Conservation (phyloP, 495 filamentous ascomycete genomes). For the Podospora sp. region DNA sequence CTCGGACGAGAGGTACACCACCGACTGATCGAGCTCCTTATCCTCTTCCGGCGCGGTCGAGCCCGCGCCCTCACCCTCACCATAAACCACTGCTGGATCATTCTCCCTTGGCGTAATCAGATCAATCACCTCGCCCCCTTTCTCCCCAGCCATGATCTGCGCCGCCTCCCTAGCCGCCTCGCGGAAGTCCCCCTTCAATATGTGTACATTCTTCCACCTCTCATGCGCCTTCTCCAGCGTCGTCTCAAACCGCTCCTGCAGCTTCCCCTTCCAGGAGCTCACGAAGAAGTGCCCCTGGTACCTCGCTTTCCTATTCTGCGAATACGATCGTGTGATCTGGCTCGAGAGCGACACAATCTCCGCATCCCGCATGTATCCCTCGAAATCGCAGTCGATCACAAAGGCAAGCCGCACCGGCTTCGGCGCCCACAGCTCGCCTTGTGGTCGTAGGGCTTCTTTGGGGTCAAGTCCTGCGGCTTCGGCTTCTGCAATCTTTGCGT, state of each 20-base stretch:
- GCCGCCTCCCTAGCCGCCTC: slow-evolving; percentile 62
- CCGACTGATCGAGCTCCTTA: slow-evolving; percentile 43
- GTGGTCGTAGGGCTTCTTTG: slow-evolving; percentile 21
- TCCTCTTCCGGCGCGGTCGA: slow-evolving; percentile 33
- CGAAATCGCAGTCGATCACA: slow-evolving; percentile 89
- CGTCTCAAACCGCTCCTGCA: slow-evolving; percentile 79
- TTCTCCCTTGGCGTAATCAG: slow-evolving; percentile 50
- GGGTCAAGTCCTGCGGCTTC: slow-evolving; percentile 45
- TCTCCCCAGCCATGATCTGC: slow-evolving; percentile 57
- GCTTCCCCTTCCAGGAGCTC: slow-evolving; percentile 71
- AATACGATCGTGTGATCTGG: slow-evolving; percentile 87
- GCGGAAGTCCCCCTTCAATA: slow-evolving; percentile 70
- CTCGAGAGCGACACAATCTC: slow-evolving; percentile 79
- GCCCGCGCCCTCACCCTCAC: not conserved
- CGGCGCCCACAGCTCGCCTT: slow-evolving; percentile 37
- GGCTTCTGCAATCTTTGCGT: slow-evolving; percentile 46
- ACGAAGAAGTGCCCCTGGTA: slow-evolving; percentile 71
- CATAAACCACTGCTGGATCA: slow-evolving; percentile 28
- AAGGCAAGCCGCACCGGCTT: slow-evolving; percentile 69
- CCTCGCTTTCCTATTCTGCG: slow-evolving; percentile 70
- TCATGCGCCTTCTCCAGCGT: slow-evolving; percentile 66
- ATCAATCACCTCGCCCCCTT: slow-evolving; percentile 58
- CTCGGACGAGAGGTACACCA: slow-evolving; percentile 89
- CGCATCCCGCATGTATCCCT: slow-evolving; percentile 80
- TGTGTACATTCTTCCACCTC: slow-evolving; percentile 76